These are phyloP conservation scores for Aureobasidium sp. DNA, from an alignment of 2,329 filamentous ascomycete species.

Conservation along the genomic window DNA sequence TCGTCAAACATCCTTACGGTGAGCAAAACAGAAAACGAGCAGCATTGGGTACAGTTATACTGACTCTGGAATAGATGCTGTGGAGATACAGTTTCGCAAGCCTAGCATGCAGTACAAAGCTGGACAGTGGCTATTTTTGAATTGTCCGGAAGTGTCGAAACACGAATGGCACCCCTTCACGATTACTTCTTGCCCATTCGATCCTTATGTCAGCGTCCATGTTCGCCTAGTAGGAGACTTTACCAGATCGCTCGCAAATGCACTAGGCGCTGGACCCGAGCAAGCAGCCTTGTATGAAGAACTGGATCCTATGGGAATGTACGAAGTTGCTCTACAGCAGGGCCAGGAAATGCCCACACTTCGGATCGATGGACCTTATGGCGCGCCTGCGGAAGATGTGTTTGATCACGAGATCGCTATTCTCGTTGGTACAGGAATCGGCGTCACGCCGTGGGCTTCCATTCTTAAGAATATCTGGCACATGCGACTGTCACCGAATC, in stretches of 20 bases:
- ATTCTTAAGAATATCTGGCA: conserved; percentile 99
- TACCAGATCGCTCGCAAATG: conserved; percentile 85
- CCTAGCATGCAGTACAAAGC: conserved; percentile 97
- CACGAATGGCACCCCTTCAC: conserved; percentile 99
- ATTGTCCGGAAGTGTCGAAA: conserved; percentile 79
- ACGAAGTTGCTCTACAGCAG: conserved; percentile 90
- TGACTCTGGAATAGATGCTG: conserved; percentile 56
- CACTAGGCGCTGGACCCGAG: conserved; percentile 81
- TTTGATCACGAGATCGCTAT: conserved; percentile 89
- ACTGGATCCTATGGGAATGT: conserved; percentile 91
- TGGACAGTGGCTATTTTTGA: conserved; percentile 95
- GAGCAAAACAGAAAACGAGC: conserved; percentile 29
- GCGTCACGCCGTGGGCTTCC: conserved; percentile 78
- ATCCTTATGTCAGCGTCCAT: conserved; percentile 90
- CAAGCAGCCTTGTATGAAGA: conserved; percentile 86
- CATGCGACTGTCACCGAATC: conserved; percentile 80
- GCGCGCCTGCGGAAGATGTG: conserved; percentile 93
- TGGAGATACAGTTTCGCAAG: conserved; percentile 96
- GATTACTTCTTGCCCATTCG: conserved; percentile 95
- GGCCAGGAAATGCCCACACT: conserved; percentile 86
- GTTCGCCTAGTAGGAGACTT: conserved; percentile 96
- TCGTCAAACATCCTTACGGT: conserved; percentile 93
- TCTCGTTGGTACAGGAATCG: conserved; percentile 78
- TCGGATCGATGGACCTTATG: conserved; percentile 91
- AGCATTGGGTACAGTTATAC: conserved; percentile 6